These are phyloP conservation scores for Emergomyces africanus DNA, from an alignment of 2,329 filamentous ascomycete genomes.

Conservation along the genomic window DNA sequence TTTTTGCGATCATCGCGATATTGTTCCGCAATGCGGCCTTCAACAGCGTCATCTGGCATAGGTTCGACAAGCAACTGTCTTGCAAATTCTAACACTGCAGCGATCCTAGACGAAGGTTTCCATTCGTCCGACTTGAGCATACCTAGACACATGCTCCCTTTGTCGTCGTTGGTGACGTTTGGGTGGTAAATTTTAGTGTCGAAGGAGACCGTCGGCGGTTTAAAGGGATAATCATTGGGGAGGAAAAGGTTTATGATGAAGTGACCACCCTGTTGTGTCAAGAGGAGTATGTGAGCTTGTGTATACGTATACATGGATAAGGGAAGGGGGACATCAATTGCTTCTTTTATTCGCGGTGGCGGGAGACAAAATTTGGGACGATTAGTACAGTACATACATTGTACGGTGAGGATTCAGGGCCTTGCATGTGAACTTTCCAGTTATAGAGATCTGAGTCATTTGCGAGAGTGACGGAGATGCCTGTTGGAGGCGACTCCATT, in stretches of 20 bases:
- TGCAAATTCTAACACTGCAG: conserved; percentile 63
- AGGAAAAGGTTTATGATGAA: conserved; percentile 64
- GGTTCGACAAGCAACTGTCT: conserved; percentile 64
- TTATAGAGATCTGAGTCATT: conserved; percentile 54
- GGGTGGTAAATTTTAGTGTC: conserved; percentile 98
- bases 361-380: not conserved
- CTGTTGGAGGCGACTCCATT: conserved; percentile 41
- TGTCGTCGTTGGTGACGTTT: conserved; percentile 78
- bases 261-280: conserved; percentile 44
- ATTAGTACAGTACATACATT: conserved; percentile 48
- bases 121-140: conserved; percentile 77
- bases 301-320: not conserved
- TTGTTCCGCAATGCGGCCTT: conserved; percentile 74
- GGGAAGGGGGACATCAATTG: not conserved
- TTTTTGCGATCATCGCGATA: conserved; percentile 53
- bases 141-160: conserved; percentile 73
- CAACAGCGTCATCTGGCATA: conserved; percentile 79
- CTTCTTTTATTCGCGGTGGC: not conserved
- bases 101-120: conserved; percentile 75
- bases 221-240: conserved; percentile 98
- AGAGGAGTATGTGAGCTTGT: not conserved
- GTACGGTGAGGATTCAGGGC: conserved; percentile 52
- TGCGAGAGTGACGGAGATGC: conserved; percentile 43
- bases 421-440: conserved; percentile 56
- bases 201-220: conserved; percentile 94